These are phyloP conservation scores for Collybia sp. DNA, from an alignment of 768 basidiomycete species.

Conservation along the genomic window DNA sequence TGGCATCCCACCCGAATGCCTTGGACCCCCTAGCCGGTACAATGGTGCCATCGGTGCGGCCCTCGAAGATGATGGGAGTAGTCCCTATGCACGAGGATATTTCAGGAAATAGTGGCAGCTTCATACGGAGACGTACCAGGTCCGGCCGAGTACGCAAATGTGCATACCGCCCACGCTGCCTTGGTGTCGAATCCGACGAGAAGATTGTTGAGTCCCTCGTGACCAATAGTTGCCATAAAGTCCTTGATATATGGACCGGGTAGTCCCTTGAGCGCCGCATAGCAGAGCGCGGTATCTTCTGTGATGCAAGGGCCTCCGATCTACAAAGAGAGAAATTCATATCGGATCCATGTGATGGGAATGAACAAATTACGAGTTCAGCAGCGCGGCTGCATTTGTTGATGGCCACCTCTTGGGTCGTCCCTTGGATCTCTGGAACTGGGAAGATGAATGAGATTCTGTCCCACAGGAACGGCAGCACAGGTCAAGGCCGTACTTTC, in stretches of 20 bases:
- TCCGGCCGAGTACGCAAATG: constrained; percentile 90
- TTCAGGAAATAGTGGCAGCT: neutral
- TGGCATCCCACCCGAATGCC: constrained; percentile 88
- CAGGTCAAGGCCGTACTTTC: constrained; percentile 53
- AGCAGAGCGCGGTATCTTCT: constrained; percentile 94
- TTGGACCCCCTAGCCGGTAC: constrained; percentile 78
- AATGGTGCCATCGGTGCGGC: constrained; percentile 83
- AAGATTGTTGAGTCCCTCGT: constrained; percentile 86
- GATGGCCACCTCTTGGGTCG: constrained; percentile 82
- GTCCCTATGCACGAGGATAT: constrained; percentile 25
- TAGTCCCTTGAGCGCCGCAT: constrained; percentile 82
- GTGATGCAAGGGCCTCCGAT: constrained; percentile 54
- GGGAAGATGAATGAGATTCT: neutral
- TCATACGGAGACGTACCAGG: constrained; percentile 38
- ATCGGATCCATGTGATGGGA: neutral
- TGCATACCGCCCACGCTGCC: constrained; percentile 87
- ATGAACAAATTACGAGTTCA: constrained; percentile 50
- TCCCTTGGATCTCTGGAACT: constrained; percentile 96
- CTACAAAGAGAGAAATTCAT: constrained; percentile 17
- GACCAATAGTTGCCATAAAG: constrained; percentile 80
- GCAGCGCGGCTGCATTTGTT: constrained; percentile 88
- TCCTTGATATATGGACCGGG: constrained; percentile 98
- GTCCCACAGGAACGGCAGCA: neutral
- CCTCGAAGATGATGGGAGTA: constrained; percentile 76
- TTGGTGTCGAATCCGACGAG: constrained; percentile 72